Percentiles rank a stretch among this genome's conserved stretches.
These are phyloP conservation scores for Hypomontagnella monticulosa DNA, from an alignment of 495 filamentous ascomycete genomes.

Conservation along the genomic window DNA sequence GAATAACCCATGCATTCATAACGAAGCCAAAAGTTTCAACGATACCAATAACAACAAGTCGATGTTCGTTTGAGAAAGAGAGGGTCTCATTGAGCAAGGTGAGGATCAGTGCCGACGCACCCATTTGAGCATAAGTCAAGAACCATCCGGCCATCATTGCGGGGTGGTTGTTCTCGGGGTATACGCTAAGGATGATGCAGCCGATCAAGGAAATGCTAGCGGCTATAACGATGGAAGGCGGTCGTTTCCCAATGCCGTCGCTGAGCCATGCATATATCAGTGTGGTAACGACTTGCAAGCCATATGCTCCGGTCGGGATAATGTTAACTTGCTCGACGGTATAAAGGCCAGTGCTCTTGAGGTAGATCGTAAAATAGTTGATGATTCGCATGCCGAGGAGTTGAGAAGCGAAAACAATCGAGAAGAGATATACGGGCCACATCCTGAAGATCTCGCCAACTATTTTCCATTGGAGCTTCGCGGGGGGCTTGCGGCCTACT, in stretches of 20 bases:
- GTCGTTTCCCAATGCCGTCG: constrained; percentile 53
- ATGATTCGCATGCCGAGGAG: constrained; percentile 35
- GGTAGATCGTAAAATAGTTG: constrained; percentile 45
- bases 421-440: constrained; percentile 37
- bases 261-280: constrained; percentile 16
- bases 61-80: constrained; percentile 13
- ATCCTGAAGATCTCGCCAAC: constrained; percentile 23
- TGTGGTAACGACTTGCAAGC: constrained; percentile 43
- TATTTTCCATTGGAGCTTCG: constrained; percentile 27
- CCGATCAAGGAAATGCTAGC: constrained; percentile 46
- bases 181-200: constrained; percentile 46
- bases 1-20: constrained; percentile 29
- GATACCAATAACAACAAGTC: constrained; percentile 29
- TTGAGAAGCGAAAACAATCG: constrained; percentile 36
- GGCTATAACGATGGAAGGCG: constrained; percentile 55
- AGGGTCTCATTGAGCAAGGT: constrained; percentile 39
- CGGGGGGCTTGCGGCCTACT: constrained; percentile 21
- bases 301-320: constrained; percentile 45
- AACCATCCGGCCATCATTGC: constrained; percentile 47
- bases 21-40: constrained; percentile 29
- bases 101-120: constrained; percentile 34
- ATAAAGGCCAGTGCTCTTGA: constrained; percentile 41
- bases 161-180: constrained; percentile 35
- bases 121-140: constrained; percentile 33
- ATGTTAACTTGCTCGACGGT: constrained; percentile 42